A percentile compares a stretch with the other conserved stretches of the same genome.
phyloP scores from a whole-genome alignment of 1,284 basidiomycete genomes.

The Fomes fomentarius region DNA sequence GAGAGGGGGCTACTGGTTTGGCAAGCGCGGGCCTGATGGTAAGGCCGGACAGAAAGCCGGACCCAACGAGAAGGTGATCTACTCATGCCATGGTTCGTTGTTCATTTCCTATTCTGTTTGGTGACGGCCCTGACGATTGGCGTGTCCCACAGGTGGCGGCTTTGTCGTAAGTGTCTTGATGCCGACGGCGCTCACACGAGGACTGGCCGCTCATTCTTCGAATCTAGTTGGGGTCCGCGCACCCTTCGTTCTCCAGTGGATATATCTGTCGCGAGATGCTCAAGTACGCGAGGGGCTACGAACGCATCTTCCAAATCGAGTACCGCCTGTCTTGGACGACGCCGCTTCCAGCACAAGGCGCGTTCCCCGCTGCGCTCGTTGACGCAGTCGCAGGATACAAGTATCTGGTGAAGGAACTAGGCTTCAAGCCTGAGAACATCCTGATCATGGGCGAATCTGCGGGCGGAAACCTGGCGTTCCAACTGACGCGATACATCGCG shows the following conservation, averaged over 20 bases:
- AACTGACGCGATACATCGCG: slow-evolving; percentile 49
- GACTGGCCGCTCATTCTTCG: no score
- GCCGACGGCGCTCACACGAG: neutral
- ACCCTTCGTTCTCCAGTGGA: slow-evolving; percentile 35
- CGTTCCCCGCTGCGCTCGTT: slow-evolving; percentile 66
- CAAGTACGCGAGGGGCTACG: slow-evolving; percentile 11
- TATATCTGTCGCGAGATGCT: slow-evolving; percentile 4
- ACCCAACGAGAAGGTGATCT: slow-evolving; percentile 47
- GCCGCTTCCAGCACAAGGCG: slow-evolving; percentile 32
- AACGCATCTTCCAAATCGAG: slow-evolving; percentile 31
- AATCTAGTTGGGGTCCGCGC: slow-evolving; percentile 34
- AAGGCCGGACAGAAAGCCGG: neutral
- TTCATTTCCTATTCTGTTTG: slow-evolving; percentile 29
- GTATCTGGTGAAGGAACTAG: slow-evolving; percentile 51
- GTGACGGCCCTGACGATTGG: neutral
- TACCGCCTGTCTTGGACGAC: slow-evolving; percentile 33
- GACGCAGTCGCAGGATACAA: slow-evolving; percentile 65
- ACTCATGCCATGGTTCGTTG: slow-evolving; percentile 53
- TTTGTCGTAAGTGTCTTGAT: no score
- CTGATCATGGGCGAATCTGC: slow-evolving; percentile 72
- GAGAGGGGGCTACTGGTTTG: slow-evolving; percentile 43
- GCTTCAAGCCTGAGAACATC: slow-evolving; percentile 50
- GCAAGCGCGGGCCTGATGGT: slow-evolving; percentile 23
- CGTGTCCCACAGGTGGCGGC: slow-evolving; percentile 1
- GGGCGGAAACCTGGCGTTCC: slow-evolving; percentile 69